Conservation (phyloP, 139 green algal genomes). For the Chlorella sp. region DNA sequence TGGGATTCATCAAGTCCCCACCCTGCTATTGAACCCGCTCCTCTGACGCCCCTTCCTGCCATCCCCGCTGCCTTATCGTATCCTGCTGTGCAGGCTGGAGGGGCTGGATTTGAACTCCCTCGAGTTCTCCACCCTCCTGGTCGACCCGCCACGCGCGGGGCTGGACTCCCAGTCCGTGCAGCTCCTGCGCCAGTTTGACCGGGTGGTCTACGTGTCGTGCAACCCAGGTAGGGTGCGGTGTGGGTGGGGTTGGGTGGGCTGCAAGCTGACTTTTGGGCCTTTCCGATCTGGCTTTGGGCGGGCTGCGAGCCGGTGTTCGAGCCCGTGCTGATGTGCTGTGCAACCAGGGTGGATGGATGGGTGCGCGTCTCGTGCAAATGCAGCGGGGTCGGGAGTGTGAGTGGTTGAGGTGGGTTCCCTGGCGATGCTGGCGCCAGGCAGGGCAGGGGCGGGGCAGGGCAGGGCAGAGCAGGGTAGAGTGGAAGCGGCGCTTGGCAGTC, state of each 20-base stretch:
- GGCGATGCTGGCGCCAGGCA: no score
- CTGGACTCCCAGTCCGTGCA: conserved; percentile 61
- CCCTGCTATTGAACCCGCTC: conserved; percentile 88
- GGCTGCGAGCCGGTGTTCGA: neutral
- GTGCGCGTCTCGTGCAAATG: no score
- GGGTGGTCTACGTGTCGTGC: conserved; percentile 94
- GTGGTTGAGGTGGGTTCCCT: no score
- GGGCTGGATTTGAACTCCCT: conserved; percentile 42
- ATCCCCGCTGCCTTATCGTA: neutral
- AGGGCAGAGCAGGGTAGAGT: neutral
- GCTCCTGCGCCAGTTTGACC: conserved; percentile 78
- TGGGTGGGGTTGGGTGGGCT: no score
- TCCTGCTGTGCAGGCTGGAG: conserved; percentile 41
- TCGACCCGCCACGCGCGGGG: conserved; percentile 85
- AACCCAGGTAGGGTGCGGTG: conserved; percentile 74
- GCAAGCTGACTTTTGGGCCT: no score
- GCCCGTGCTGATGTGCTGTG: no score
- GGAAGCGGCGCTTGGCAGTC: neutral
- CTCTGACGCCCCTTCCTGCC: neutral
- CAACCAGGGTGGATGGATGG: no score
- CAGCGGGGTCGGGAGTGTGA: no score
- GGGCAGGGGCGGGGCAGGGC: neutral
- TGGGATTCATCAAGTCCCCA: conserved; percentile 61
- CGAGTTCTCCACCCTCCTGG: conserved; percentile 77
- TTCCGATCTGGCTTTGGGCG: no score